A percentile compares a stretch with the other conserved stretches of the same genome.
Conservation (phyloP, 305 asterid species). For the Rubia peregrina region DNA sequence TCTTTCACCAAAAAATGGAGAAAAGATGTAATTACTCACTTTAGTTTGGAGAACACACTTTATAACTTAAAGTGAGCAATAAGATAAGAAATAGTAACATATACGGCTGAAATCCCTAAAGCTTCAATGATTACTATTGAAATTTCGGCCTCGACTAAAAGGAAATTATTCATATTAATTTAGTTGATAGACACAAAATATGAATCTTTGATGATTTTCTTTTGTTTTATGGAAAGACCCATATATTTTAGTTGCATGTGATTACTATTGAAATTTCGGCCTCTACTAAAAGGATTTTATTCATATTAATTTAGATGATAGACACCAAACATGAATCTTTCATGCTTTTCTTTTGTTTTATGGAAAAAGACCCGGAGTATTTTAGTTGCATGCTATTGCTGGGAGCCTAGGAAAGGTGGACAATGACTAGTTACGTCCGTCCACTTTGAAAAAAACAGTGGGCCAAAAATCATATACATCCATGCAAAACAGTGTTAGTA, state of each 20-base stretch:
- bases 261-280: no score
- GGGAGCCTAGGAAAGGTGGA: not conserved
- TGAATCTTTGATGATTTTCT: no score
- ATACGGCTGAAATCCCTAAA: not conserved
- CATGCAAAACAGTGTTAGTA: no score
- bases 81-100: not conserved
- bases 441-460: not conserved
- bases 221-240: no score
- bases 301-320: no score
- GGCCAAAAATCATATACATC: not conserved
- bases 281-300: no score
- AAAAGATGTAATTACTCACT: no score
- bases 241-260: not conserved
- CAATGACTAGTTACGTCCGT: conserved; percentile 1
- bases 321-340: no score
- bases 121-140: not conserved
- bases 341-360: no score
- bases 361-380: no score
- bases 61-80: not conserved
- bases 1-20: no score
- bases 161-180: no score
- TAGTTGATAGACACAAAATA: not conserved
- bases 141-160: not conserved
- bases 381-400: not conserved
- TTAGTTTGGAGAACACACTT: not conserved